Evolutionary conservation across 441 rosid species (phyloP).

Genomic region (Jatropha multifida): DNA sequence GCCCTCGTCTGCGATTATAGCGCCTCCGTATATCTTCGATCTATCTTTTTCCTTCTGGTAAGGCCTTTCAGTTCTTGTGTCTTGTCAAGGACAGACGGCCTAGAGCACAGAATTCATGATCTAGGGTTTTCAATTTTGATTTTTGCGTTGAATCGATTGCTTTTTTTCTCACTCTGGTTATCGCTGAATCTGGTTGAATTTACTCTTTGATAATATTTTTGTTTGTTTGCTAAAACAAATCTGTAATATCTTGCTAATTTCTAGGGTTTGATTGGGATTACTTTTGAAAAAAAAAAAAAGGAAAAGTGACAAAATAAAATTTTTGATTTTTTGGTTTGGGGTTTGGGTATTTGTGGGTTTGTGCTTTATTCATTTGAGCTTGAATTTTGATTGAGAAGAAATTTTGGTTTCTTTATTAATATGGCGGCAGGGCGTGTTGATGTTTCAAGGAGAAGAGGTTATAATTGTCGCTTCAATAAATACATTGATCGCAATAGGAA

Average conservation of each 20-base stretch:
- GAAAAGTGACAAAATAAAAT: neutral
- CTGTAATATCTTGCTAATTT: neutral
- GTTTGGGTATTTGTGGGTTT: conserved; percentile 19
- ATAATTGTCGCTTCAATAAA: conserved; percentile 21
- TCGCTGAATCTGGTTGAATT: neutral
- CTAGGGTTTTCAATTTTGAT: conserved; percentile 37
- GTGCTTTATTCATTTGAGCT: conserved; percentile 16
- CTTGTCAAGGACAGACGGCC: conserved; percentile 35
- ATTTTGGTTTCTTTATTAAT: conserved; percentile 47
- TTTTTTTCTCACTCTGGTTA: neutral
- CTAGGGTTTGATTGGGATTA: conserved; percentile 7
- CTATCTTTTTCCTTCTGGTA: conserved; percentile 39
- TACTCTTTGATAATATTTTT: neutral
- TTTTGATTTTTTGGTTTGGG: conserved; percentile 21
- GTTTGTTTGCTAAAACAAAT: conserved; percentile 4
- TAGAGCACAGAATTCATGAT: conserved; percentile 6
- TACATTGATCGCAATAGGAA: conserved; percentile 33
- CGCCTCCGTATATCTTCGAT: neutral
- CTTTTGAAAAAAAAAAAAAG: neutral
- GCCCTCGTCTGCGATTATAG: neutral
- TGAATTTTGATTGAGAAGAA: conserved; percentile 49
- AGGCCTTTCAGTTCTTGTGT: conserved; percentile 44
- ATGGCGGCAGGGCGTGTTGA: conserved; percentile 83
- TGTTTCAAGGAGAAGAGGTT: conserved; percentile 44
- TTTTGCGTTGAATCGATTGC: conserved; percentile 4